Conservation (phyloP, 2,329 filamentous ascomycete genomes). For the Graphium sp. region DNA sequence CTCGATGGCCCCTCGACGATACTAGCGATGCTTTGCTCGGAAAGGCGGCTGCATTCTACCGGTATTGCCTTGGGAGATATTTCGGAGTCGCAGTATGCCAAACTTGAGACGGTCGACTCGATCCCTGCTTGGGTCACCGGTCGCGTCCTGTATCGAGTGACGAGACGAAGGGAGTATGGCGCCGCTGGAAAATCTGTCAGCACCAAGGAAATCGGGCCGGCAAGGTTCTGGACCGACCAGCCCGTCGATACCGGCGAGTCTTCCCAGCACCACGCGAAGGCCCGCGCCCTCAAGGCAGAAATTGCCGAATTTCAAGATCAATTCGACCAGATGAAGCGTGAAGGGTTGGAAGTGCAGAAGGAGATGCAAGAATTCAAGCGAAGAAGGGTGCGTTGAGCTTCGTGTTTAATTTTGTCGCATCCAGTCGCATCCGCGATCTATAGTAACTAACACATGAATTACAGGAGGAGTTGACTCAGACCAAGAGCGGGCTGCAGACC, state of each 20-base stretch:
- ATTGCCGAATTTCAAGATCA: slow-evolving; percentile 22
- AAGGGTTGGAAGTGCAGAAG: slow-evolving; percentile 6
- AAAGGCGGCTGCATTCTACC: slow-evolving; percentile 49
- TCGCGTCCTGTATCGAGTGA: slow-evolving; percentile 44
- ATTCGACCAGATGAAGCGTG: slow-evolving; percentile 19
- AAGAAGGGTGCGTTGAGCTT: slow-evolving; percentile 15
- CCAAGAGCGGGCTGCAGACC: slow-evolving; percentile 53
- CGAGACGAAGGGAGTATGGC: slow-evolving; percentile 66
- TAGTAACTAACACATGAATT: slow-evolving; percentile 7
- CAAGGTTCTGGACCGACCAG: slow-evolving; percentile 60
- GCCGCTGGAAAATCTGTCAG: slow-evolving; percentile 53
- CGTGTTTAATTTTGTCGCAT: no score
- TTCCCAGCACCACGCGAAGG: slow-evolving; percentile 35
- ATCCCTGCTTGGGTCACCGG: slow-evolving; percentile 58
- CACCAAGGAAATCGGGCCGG: slow-evolving; percentile 41
- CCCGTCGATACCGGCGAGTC: slow-evolving; percentile 55
- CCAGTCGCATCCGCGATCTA: slow-evolving; percentile 4
- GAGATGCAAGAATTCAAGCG: slow-evolving; percentile 16
- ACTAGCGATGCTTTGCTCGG: slow-evolving; percentile 72
- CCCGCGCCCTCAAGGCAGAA: slow-evolving; percentile 23
- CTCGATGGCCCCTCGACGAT: slow-evolving; percentile 70
- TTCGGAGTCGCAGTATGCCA: slow-evolving; percentile 48
- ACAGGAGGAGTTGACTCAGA: slow-evolving; percentile 31
- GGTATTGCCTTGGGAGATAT: slow-evolving; percentile 49
- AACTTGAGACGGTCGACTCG: slow-evolving; percentile 36